Evolutionary conservation across 345 rosid genomes (phyloP).

Genomic region (Linum usitatissimum): DNA sequence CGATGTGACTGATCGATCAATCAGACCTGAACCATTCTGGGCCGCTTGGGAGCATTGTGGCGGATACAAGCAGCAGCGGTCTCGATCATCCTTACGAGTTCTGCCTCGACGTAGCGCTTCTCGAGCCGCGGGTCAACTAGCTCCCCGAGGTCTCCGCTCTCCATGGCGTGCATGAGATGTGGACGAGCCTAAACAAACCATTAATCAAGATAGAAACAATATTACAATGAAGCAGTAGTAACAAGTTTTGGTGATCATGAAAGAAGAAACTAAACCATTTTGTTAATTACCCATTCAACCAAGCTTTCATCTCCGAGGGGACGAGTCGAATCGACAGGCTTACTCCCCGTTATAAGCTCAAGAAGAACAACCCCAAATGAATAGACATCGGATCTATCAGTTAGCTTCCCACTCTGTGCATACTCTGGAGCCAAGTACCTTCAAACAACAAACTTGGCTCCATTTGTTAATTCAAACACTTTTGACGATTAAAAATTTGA

Average conservation of each 20-base stretch:
- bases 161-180: constrained; percentile 49
- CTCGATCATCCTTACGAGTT: constrained; percentile 73
- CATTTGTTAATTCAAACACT: background rate
- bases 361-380: constrained; percentile 96
- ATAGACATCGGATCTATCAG: constrained; percentile 89
- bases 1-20: background rate
- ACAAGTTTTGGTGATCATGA: background rate
- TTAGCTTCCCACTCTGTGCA: constrained; percentile 90
- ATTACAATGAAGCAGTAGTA: too few relatives aligned
- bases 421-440: constrained; percentile 99
- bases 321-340: constrained; percentile 67
- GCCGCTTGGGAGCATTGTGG: constrained; percentile 81
- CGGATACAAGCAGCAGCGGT: constrained; percentile 94
- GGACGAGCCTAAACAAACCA: constrained; percentile 62
- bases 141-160: constrained; percentile 52
- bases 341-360: constrained; percentile 90
- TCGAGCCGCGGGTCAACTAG: constrained; percentile 67
- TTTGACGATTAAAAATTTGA: background rate
- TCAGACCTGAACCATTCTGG: constrained; percentile 82
- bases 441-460: constrained; percentile 13
- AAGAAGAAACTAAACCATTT: background rate
- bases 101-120: constrained; percentile 58
- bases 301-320: constrained; percentile 93
- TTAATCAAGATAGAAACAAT: background rate
- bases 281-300: constrained; percentile 83